Evolutionary conservation across 108 stramenopile species (phyloP), one percentile per base, ranked within the genome.

Genomic region (Schizochytrium sp.): DNA sequence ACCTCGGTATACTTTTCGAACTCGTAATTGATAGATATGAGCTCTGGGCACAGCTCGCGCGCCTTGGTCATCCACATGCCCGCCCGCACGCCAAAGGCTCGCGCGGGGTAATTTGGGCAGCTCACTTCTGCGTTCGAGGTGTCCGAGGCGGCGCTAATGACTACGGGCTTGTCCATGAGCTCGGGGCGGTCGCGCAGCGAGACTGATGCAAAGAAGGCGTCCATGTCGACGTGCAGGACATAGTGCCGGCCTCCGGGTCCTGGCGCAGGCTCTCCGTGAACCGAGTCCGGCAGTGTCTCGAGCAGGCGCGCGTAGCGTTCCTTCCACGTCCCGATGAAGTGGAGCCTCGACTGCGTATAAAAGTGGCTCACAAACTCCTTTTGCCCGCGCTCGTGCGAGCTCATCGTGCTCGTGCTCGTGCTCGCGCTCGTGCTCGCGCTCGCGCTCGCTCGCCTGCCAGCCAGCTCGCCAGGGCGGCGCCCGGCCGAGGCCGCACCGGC

Each of bases 161-260:
- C 93, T 25, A 93, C 91, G 0, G 93, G 91, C 88, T 87, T 87
- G 14, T 47, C 72, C 45, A 5, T 44, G 25, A 93, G 88, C 44
- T 92, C 90, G 1, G 93, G 92, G 4, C 88, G 71, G 23, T 89
- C 44, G 21, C 88, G 90, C 5, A 92, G 19, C 12, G 89, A 44
- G 34, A 93, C 93, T 45, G 88, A 89, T 1, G 92, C 93, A 44
- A 94, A 94, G 88, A 93, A 94, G 87, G 92, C 93, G 91, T 94
- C 93, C 93, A 94, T 92, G 87, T 94, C 93, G 18, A 94, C 92
- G 72, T 94, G 93, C 23, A 94, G 72, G 34, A 94, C 55, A 5
- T 45, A 47, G 44, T 5, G 45, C 23, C 12, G 6, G 6, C 48
- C 76, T 12, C 23, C 48, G 19, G 76, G 76, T 12, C 18, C 76